Evolutionary conservation across 2,329 filamentous ascomycete genomes (phyloP).

Genomic region (Trichoderma harzianum): DNA sequence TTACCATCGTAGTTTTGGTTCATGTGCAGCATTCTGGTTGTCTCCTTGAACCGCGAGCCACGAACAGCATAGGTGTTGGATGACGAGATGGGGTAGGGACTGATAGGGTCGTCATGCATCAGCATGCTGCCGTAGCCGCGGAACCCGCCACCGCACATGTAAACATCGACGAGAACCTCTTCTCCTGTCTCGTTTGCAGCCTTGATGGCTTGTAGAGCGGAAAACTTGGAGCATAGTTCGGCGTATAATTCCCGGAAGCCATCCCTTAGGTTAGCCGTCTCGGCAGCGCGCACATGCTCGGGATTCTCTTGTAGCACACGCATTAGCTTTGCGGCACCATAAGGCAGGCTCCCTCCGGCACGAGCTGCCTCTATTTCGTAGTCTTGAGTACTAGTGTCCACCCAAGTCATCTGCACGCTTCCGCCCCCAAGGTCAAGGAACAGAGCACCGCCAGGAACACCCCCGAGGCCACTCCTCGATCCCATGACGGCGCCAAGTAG

Average conservation of each 20-base stretch:
- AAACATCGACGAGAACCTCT: slow-evolving; percentile 60
- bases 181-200: slow-evolving; percentile 34
- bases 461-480: slow-evolving; percentile 68
- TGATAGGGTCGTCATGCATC: slow-evolving; percentile 70
- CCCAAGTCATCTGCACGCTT: slow-evolving; percentile 63
- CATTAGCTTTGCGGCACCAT: slow-evolving; percentile 57
- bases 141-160: slow-evolving; percentile 87
- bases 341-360: slow-evolving; percentile 57
- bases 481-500: slow-evolving; percentile 75
- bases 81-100: slow-evolving; percentile 78
- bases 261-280: slow-evolving; percentile 52
- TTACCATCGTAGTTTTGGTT: slow-evolving; percentile 52
- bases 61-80: slow-evolving; percentile 74
- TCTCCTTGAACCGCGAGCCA: slow-evolving; percentile 57
- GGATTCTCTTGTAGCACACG: slow-evolving; percentile 44
- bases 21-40: slow-evolving; percentile 47
- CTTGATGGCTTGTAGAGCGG: slow-evolving; percentile 43
- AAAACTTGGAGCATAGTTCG: slow-evolving; percentile 47
- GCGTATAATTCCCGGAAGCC: slow-evolving; percentile 60
- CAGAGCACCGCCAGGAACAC: slow-evolving; percentile 61
- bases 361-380: slow-evolving; percentile 54
- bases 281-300: slow-evolving; percentile 39
- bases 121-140: slow-evolving; percentile 87
- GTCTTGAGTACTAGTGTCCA: slow-evolving; percentile 45
- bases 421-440: slow-evolving; percentile 85